A percentile compares a stretch with the other conserved stretches of the same genome.
These are phyloP conservation scores for Geotrichum fermentans DNA, from an alignment of 1,139 yeast species.

Conservation along the genomic window DNA sequence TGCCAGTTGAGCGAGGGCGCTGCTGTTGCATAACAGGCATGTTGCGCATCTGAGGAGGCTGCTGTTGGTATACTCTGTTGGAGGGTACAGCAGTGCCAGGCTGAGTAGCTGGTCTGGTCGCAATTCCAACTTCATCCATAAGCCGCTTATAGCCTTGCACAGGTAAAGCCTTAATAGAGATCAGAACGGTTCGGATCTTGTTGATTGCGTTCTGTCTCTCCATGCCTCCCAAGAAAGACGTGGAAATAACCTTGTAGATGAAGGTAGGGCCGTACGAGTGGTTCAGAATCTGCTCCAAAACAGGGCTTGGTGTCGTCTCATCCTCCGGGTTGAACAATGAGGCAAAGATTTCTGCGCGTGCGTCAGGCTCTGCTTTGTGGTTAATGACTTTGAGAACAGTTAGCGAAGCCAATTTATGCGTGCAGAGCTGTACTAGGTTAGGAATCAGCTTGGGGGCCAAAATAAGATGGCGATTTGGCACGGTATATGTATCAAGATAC, in stretches of 20 bases:
- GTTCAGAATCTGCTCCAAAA: slow-evolving; percentile 50
- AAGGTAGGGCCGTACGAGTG: slow-evolving; percentile 78
- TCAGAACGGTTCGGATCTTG: slow-evolving; percentile 57
- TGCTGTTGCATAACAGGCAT: slow-evolving; percentile 1
- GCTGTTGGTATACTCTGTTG: slow-evolving; percentile 2
- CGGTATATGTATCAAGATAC: slow-evolving; percentile 83
- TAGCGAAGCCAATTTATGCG: slow-evolving; percentile 81
- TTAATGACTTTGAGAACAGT: slow-evolving; percentile 77
- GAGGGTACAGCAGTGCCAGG: not conserved
- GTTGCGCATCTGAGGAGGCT: slow-evolving; percentile 1
- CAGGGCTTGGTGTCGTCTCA: slow-evolving; percentile 35
- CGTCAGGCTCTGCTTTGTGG: slow-evolving; percentile 54
- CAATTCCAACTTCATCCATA: slow-evolving; percentile 86
- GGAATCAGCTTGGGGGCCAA: slow-evolving; percentile 59
- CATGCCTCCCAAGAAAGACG: slow-evolving; percentile 36
- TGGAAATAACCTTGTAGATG: slow-evolving; percentile 61
- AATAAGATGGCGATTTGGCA: slow-evolving; percentile 53
- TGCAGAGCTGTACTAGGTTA: slow-evolving; percentile 60
- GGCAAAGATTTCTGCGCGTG: slow-evolving; percentile 59
- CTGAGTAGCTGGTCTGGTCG: slow-evolving; percentile 18
- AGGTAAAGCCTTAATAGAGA: slow-evolving; percentile 54
- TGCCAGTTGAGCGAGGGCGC: not conserved
- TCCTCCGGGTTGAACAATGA: slow-evolving; percentile 47
- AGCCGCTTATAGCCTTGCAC: slow-evolving; percentile 76
- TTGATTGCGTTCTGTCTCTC: slow-evolving; percentile 55